Evolutionary conservation across 495 filamentous ascomycete genomes (phyloP), one percentile per base, ranked within the genome.

Genomic region (Lichina pygmaea): DNA sequence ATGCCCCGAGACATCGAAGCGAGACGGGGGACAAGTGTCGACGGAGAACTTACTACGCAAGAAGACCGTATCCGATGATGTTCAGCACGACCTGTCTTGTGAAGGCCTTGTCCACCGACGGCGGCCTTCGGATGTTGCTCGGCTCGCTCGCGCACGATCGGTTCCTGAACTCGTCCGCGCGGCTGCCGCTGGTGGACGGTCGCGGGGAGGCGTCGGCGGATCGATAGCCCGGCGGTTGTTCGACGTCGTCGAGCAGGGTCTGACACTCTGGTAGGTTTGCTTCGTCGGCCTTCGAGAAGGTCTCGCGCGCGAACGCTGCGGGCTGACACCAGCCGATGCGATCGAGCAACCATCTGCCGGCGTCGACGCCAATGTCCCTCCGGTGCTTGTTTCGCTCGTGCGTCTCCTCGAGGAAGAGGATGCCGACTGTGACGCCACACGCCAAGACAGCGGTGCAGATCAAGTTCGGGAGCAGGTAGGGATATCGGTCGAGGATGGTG

Each of bases 351-450:
- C 75, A 81, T 52, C 73, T 67, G 48, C 91, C 89, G 42, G 78
- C 52, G 57, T 83, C 80, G 10, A 79, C 53, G 8, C 89, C 86
- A 36, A 63, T 61, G 60, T 97, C 89, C 37, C 70, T 73, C 40
- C 71, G 68, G 53, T 73, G 57, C 55, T 77, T 89, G 64, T 78
- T 81, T 55, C 86, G 75, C 41, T 73, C 73, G 54, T 95, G 89
- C 6, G 89, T 95, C 62, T 97, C 89, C 61, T 95, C 84, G 48
- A 97, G 64, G 59, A 94, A 97, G 37, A 97, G 56, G 42, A 89
- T 64, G 30, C 89, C 89, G 48, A 93, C 70, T 16, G 77, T 57
- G 30, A 97, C 76, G 8, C 86, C 84, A 37, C 81, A 61, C 13
- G 75, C 57, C 5, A 97, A 75, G 36, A 93, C 68, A 24, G 65